These are phyloP conservation scores for Phytophthora pinifolia DNA, from an alignment of 352 stramenopile genomes.

Conservation along the genomic window DNA sequence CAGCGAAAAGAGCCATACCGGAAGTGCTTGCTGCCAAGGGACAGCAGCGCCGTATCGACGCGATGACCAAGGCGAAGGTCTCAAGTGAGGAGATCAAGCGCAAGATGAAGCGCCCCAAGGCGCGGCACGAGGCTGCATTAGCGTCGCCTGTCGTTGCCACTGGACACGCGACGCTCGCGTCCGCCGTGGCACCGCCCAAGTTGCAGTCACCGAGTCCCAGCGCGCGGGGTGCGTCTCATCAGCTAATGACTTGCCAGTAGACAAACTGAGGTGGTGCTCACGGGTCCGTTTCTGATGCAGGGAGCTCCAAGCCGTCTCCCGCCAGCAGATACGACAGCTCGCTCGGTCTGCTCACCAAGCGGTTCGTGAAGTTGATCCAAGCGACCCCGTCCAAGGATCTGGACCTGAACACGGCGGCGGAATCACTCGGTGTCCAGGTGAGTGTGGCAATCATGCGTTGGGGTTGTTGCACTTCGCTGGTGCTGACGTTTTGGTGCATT, in stretches of 20 bases:
- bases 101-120: slow-evolving; percentile 65
- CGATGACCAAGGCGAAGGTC: slow-evolving; percentile 64
- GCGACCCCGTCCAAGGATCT: slow-evolving; percentile 86
- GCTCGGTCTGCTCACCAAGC: slow-evolving; percentile 95
- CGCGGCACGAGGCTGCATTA: slow-evolving; percentile 33
- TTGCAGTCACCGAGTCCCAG: slow-evolving; percentile 57
- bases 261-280: neutral
- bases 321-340: slow-evolving; percentile 95
- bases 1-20: slow-evolving; percentile 18
- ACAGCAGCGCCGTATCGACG: slow-evolving; percentile 17
- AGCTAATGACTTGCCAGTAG: neutral
- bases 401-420: slow-evolving; percentile 94
- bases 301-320: slow-evolving; percentile 56
- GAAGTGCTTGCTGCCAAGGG: slow-evolving; percentile 20
- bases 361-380: slow-evolving; percentile 96
- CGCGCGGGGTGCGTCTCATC: slow-evolving; percentile 30
- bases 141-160: slow-evolving; percentile 12
- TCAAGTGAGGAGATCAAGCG: slow-evolving; percentile 68
- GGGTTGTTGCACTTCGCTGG: neutral
- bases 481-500: neutral
- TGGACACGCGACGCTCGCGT: slow-evolving; percentile 17
- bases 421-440: slow-evolving; percentile 80
- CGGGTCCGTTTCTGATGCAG: slow-evolving; percentile 4
- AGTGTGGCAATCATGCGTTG: neutral
- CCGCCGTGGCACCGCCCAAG: slow-evolving; percentile 26